Evolutionary conservation across 352 stramenopile genomes (phyloP), one percentile per base, ranked within the genome.

Genomic region (Phytophthora litchii): DNA sequence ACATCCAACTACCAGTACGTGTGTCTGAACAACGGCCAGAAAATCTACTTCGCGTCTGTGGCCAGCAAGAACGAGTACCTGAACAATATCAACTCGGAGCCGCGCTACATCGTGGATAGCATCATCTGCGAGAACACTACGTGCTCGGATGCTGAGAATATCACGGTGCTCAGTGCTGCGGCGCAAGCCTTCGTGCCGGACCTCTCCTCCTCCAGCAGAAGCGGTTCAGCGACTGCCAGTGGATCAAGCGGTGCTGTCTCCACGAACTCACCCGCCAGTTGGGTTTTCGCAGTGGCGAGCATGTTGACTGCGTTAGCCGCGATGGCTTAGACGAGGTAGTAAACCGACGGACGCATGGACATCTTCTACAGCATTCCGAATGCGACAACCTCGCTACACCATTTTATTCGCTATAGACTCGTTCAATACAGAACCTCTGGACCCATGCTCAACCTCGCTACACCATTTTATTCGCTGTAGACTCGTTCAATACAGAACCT

Each of bases 41-140:
- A 92, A 63, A 76, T 94, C 55, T 94, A 92, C 73, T 94, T 94
- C 50, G 77, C 80, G 11, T 91, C 82, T 13, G 54, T 73, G 27
- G 61, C 21, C 21, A 88, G 70, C 56, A 86, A 86, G 62, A 69
- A 67, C 25, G 53, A 76, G 64, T 94, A 92, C 58, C 43, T 89
- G 17, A 65, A 41, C 51, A 89, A 78, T 19, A 67, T 92, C 16
- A 86, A 80, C 63, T 59, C 72, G 41, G 51, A 73, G 54, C 70
- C 78, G 40, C 80, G 83, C 44, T 74, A 78, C 34, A 54, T 77
- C 8, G 85, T 94, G 21, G 61, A 78, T 36, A 78, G 66, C 42
- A 70, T 86, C 41, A 78, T 89, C 47, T 94, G 85, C 59, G 70
- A 75, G 31, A 74, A 67, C 31, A 34, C 54, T 7, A 64, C 67